Evolutionary conservation across 1,139 yeast genomes (phyloP).

Genomic region (Diutina ranongensis): DNA sequence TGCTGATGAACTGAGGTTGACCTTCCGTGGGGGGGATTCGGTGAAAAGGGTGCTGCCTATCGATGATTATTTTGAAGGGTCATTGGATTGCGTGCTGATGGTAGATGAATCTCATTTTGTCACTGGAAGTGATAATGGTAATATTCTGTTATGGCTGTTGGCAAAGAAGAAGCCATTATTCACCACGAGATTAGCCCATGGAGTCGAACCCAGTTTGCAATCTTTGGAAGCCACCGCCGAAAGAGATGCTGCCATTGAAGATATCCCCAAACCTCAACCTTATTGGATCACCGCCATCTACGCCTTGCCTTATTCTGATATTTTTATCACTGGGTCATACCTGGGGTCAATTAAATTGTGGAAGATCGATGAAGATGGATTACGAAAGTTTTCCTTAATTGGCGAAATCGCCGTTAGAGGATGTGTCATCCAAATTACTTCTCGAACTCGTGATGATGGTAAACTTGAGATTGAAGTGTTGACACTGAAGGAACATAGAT

Average conservation of each 20-base stretch:
- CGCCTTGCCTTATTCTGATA: conserved; percentile 83
- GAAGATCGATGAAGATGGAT: conserved; percentile 44
- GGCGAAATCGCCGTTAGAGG: conserved; percentile 57
- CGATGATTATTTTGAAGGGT: conserved; percentile 56
- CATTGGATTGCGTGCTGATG: conserved; percentile 86
- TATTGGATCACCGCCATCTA: conserved; percentile 75
- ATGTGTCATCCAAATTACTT: conserved; percentile 56
- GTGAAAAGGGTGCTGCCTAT: conserved; percentile 21
- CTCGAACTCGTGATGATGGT: conserved; percentile 43
- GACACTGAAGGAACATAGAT: conserved; percentile 72
- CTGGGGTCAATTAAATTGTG: conserved; percentile 67
- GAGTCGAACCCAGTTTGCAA: conserved; percentile 43
- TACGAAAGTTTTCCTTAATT: conserved; percentile 45
- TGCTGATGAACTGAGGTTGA: conserved; percentile 84
- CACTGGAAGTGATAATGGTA: conserved; percentile 94
- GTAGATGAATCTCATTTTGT: conserved; percentile 85
- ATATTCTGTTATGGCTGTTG: conserved; percentile 75
- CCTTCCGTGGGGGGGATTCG: conserved; percentile 84
- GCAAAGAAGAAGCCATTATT: conserved; percentile 81
- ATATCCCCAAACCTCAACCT: conserved; percentile 59
- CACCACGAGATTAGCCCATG: conserved; percentile 66
- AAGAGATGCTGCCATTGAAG: conserved; percentile 16
- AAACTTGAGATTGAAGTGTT: conserved; percentile 51
- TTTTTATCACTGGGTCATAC: conserved; percentile 84
- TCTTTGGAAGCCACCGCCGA: conserved; percentile 63